Conservation (phyloP, 139 green algal species). For the Chlorella vulgaris region DNA sequence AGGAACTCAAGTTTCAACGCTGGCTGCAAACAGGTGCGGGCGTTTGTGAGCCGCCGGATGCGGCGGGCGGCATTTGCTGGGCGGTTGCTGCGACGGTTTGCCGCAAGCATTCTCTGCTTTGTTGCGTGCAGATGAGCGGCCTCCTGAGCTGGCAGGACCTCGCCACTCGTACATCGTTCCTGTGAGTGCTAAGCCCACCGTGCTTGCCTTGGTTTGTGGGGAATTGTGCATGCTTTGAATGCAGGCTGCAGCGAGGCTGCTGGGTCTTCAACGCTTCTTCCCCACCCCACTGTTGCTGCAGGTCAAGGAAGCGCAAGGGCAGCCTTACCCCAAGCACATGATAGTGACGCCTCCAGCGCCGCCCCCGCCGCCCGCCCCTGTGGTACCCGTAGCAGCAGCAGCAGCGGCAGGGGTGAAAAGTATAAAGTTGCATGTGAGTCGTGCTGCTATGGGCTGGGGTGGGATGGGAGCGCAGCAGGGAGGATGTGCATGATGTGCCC, state of each 20-base stretch:
- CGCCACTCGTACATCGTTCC: constrained; percentile 12
- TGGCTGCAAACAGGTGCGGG: constrained; percentile 28
- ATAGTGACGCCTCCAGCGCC: not conserved
- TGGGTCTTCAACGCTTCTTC: too few species aligned
- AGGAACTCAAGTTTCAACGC: constrained; percentile 24
- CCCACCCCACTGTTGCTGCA: too few species aligned
- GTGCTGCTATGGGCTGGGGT: not conserved
- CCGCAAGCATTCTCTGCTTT: not conserved
- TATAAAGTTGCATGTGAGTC: constrained; percentile 6
- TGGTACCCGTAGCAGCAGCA: not conserved
- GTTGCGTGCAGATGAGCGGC: constrained; percentile 15
- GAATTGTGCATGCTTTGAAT: too few species aligned
- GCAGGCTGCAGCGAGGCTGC: too few species aligned
- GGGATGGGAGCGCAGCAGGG: not conserved
- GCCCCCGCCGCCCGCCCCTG: not conserved
- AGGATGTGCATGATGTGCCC: not conserved
- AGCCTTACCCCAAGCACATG: constrained; percentile 26
- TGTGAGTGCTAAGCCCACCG: not conserved
- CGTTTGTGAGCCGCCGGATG: not conserved
- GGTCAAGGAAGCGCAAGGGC: not conserved
- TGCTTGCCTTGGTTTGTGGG: too few species aligned
- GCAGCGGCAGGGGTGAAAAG: not conserved
- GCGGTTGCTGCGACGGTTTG: not conserved
- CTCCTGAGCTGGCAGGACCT: constrained; percentile 22
- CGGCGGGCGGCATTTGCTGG: not conserved